Evolutionary conservation across 352 stramenopile species (phyloP), one percentile per base, ranked within the genome.

Genomic region (Phytophthora sp.): DNA sequence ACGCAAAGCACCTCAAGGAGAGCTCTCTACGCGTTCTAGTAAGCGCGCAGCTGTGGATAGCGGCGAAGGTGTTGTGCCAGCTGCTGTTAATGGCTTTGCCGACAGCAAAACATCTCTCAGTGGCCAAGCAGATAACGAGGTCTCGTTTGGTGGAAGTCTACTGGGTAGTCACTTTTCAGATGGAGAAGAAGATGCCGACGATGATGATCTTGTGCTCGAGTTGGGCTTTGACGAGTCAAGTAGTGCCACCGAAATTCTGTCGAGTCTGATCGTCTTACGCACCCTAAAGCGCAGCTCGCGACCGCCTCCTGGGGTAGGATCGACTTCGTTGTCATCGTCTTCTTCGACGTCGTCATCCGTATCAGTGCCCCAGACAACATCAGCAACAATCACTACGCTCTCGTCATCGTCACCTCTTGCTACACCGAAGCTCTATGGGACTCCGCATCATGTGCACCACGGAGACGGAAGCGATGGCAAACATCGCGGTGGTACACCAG

Each of bases 191-290:
- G 58, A 76, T n/a, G 51, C 31, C 1, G 77, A 88, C 4, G 71
- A 79, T 18, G 67, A 76, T 2, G 86, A 91, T 24, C 80, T 91
- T 33, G 83, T 90, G 16, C 56, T 84, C 0, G 82, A 91, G 18
- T 54, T 91, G 18, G 79, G 84, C 21, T 84, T 89, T 42, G 83
- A 92, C 53, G 82, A 89, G 27, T 79, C 77, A 1, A 89, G 73
- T 53, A 94, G 80, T 46, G 86, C 86, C 30, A 94, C 86, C 0
- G 84, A 94, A 53, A 85, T 90, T 30, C 49, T 94, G 51, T 89
- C 86, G 13, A 92, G 85, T 47, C 36, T 93, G 47, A 92, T 94
- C 46, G 82, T 94, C 20, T 68, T 89, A 29, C 82, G 86, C 7
- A 89, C 80, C 2, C 72, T 94, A 5, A 88, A 90, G 59, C 82